Base-by-base conservation (phyloP, 2,329 filamentous ascomycete species). In the Ophioceras dolichostomum region DNA sequence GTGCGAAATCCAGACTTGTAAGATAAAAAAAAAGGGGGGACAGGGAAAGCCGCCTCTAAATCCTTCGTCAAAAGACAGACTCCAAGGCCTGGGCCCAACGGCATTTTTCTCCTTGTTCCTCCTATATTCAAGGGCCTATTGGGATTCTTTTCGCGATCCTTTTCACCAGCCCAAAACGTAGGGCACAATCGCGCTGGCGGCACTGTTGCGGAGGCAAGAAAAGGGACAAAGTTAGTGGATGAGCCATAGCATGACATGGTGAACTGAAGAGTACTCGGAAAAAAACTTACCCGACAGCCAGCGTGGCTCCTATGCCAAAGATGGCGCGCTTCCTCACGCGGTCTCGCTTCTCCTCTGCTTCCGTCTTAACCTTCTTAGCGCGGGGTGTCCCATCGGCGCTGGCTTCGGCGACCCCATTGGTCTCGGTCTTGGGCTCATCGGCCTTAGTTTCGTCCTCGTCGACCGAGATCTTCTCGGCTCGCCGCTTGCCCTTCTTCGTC, bases 321-420 rank as follows among this genome's bases (percentile, higher is more conserved):
- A 94, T 65, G 33, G 91, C 86, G 53, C 87, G 76, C 59, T 79
- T 85, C 61, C 85, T 80, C 46, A 95, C 85, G 52, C 79, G 83
- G 61, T 93, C 82, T 62, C 86, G 88, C 58, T 80, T 80, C 47
- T 93, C 58, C 59, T 91, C 81, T 32, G 83, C 73, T 55, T 91
- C 83, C 1, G 86, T 82, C 67, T 79, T 85, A 29, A 73, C 76
- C 54, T 81, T 85, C 74, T 96, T 96, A 8, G 51, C 40, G 38
- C 51, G 43, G 24, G 43, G 45, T n/a, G n/a, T n/a, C n/a, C n/a
- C n/a, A n/a, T n/a, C n/a, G n/a, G n/a, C n/a, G n/a, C n/a, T n/a
- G 4, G 40, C 37, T 18, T 45, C 40, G 14, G 37, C 63, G 4
- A 59, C 62, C 20, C 22, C 39, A 37, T 39, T 43, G 21, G 61